Evolutionary conservation across 176 grass and related monocot genomes (phyloP).

Genomic region (Zea luxurians): DNA sequence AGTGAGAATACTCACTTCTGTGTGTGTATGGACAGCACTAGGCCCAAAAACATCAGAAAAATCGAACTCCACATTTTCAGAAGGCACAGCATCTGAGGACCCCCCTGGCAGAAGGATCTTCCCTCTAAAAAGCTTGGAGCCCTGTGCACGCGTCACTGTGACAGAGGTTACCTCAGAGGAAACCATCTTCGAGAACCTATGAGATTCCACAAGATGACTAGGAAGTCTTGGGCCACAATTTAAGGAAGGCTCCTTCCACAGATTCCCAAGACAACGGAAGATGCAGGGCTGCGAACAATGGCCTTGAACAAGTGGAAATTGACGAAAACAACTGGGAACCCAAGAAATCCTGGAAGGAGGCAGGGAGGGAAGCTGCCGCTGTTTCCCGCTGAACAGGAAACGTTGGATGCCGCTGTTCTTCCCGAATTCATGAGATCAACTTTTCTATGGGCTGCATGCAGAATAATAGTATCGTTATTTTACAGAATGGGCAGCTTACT

Average conservation of each 20-base stretch:
- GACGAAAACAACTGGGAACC: slow-evolving; percentile 57
- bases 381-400: slow-evolving; percentile 99
- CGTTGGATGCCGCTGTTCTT: slow-evolving; percentile 72
- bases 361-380: slow-evolving; percentile 58
- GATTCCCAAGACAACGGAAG: slow-evolving; percentile 65
- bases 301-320: slow-evolving; percentile 98
- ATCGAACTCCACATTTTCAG: slow-evolving; percentile 89
- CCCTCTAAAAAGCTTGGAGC: slow-evolving; percentile 56
- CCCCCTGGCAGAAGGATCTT: slow-evolving; percentile 81
- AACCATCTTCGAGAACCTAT: slow-evolving; percentile 64
- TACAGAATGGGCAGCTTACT: not conserved
- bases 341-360: slow-evolving; percentile 74
- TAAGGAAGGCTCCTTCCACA: slow-evolving; percentile 54
- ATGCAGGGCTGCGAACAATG: slow-evolving; percentile 89
- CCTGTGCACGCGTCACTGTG: slow-evolving; percentile 41
- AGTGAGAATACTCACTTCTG: slow-evolving; percentile 46
- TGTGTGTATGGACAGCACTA: slow-evolving; percentile 54
- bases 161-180: slow-evolving; percentile 59
- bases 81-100: slow-evolving; percentile 65
- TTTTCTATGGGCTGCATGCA: slow-evolving; percentile 69
- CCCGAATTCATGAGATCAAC: slow-evolving; percentile 95
- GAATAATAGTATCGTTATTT: slow-evolving; percentile 34
- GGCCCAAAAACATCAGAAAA: slow-evolving; percentile 96
- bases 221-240: slow-evolving; percentile 28
- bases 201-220: slow-evolving; percentile 26